Evolutionary conservation across 352 stramenopile genomes (phyloP), one percentile per base, ranked within the genome.

Genomic region (Elongisporangium senticosum): DNA sequence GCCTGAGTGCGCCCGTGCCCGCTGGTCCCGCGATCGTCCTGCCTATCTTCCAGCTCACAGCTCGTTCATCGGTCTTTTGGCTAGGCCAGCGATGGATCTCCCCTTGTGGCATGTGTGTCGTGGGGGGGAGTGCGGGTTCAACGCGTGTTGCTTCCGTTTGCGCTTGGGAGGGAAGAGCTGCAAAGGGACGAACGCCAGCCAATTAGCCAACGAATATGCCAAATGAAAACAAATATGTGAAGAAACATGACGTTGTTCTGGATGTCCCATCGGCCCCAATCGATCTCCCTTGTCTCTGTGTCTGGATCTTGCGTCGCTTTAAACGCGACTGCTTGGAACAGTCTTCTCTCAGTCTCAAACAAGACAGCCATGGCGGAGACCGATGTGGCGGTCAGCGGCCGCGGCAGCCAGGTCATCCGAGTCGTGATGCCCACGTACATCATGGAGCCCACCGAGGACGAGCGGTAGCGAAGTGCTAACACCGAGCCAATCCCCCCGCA

Each of bases 361-460:
- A n/a, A 0, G 4, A 10, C 51, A 56, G n/a, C 37, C 3, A 90
- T 90, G 79, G 64, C 65, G n/a, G 82, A 90, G 51, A 55, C 55
- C 21, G 83, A 90, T 33, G 39, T 26, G 4, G 55, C 55, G 39
- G 49, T 77, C 2, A 26, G 56, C 1, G 69, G 72, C 24, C 69
- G 74, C 58, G 72, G 53, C 51, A 74, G 66, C 61, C 79, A 89
- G 64, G 68, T 93, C 61, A 90, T 93, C 65, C 86, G 89, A 55
- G 77, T 93, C 48, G 78, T 89, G 49, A 75, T 91, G 77, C 83
- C 83, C 47, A 93, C 83, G 28, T 93, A 87, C 69, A 86, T 93
- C 64, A 93, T 93, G 83, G 77, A 72, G 1, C 81, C 83, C 10
- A 89, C 81, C 0, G 83, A 93, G 49, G 77, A 91, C 65, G 81